Base-by-base conservation (phyloP, 1,139 yeast species). In the Scheffersomyces stambukii region DNA sequence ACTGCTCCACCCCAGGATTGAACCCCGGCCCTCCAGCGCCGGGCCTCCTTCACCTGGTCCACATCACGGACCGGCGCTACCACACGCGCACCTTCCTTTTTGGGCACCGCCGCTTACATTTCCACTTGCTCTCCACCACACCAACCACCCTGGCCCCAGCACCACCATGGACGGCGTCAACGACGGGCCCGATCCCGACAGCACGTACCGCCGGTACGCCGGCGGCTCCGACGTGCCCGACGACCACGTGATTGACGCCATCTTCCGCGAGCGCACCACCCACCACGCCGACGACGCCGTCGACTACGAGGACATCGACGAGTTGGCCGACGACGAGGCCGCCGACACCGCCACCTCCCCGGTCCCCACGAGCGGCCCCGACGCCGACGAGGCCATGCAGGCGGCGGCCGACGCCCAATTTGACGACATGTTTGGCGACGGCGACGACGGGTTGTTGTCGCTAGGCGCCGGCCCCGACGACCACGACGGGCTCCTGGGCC, bases 241-340 rank as follows among this genome's bases (percentile, higher is more conserved):
- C 33, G 67, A 60, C 23, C 50, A 50, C 30, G 44, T 60, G 23
- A 62, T 66, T 10, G 65, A 63, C 27, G 59, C 64, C 20, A 66
- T 67, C 32, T 66, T 64, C 41, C 47, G 41, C 35, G 66, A 62
- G 23, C 47, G 54, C 16, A 49, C 48, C 23, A 75, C 80, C 0
- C 52, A 70, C 34, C 97, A 89, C 53, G 91, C 93, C 1, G 96
- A 77, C 4, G 91, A 89, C 52, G 97, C 98, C n/a, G 64, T 88
- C 24, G 97, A 91, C 55, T 91, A 84, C 51, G 96, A 86, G 47
- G 96, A 86, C 50, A 94, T 85, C 41, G 97, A 89, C 43, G 96
- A 89, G 52, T 64, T 91, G 33, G 97, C 97, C 0, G 97, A 66
- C n/a, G 96, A 86, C 31, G 85, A 46, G 13, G 40, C 62, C 6